Percentiles rank a stretch among this genome's conserved stretches.
phyloP scores from a whole-genome alignment of 2,329 filamentous ascomycete species.

The Ceratocystis lukuohia region DNA sequence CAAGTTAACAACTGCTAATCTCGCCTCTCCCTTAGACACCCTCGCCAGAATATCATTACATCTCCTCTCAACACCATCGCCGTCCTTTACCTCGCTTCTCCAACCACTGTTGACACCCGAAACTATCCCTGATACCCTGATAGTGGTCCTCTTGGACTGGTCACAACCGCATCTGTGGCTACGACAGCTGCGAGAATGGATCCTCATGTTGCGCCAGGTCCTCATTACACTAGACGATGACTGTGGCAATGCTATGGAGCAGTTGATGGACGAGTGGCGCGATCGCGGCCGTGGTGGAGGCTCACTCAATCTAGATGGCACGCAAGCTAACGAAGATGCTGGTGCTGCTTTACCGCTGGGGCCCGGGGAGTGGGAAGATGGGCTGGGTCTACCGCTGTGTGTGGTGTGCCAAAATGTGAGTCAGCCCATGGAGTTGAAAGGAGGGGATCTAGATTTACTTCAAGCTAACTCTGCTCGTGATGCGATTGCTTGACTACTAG shows the following conservation, averaged over 20 bases:
- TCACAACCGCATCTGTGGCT: constrained; percentile 87
- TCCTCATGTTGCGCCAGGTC: constrained; percentile 66
- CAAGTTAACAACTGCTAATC: neutral
- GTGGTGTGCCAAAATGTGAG: constrained; percentile 91
- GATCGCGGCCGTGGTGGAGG: constrained; percentile 57
- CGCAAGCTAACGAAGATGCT: constrained; percentile 46
- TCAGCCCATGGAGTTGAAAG: constrained; percentile 13
- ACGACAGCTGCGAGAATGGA: constrained; percentile 77
- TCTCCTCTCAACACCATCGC: constrained; percentile 71
- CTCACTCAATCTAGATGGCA: constrained; percentile 49
- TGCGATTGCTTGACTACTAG: constrained; percentile 29
- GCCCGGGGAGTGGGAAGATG: constrained; percentile 87
- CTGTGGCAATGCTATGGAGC: constrained; percentile 72
- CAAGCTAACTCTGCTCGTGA: neutral
- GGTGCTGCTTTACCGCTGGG: constrained; percentile 65
- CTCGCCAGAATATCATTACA: constrained; percentile 82
- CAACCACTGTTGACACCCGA: constrained; percentile 72
- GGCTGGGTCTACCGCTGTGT: constrained; percentile 70
- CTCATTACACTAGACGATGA: constrained; percentile 60
- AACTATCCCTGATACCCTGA: constrained; percentile 71
- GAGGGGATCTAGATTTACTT: neutral
- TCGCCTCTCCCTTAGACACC: constrained; percentile 45
- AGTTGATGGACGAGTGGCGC: constrained; percentile 67
- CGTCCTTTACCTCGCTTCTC: constrained; percentile 68
- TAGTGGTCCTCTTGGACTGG: constrained; percentile 93